These are phyloP conservation scores for Schrenkiella parvula DNA, from an alignment of 345 rosid species.

Conservation along the genomic window DNA sequence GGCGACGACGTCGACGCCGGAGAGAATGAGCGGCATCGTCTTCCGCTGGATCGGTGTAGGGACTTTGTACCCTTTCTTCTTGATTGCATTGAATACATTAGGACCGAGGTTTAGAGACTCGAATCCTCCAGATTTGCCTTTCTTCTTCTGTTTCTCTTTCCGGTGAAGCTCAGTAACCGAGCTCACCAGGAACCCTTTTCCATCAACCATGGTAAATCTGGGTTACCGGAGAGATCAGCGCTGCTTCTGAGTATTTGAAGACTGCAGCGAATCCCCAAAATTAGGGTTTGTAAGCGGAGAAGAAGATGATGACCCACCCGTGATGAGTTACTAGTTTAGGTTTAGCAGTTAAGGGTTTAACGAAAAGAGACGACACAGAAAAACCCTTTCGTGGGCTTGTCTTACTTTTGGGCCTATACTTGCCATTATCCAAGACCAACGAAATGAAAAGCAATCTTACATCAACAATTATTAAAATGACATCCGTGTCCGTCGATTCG, in stretches of 20 bases:
- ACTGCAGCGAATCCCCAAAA: not conserved
- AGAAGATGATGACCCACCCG: not conserved
- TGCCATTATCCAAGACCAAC: not conserved
- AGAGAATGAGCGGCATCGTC: conserved; percentile 93
- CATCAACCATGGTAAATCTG: conserved; percentile 24
- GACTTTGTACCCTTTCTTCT: conserved; percentile 84
- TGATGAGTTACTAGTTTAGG: not conserved
- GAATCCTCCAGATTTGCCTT: conserved; percentile 91
- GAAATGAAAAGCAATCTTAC: no score
- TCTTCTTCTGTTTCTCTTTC: conserved; percentile 63
- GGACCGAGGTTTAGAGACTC: conserved; percentile 78
- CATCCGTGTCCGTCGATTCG: no score
- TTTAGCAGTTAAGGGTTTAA: conserved; percentile 20
- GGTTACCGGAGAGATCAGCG: not conserved
- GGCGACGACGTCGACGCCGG: conserved; percentile 93
- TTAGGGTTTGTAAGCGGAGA: conserved; percentile 5
- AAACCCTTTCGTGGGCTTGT: conserved; percentile 8
- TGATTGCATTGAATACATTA: conserved; percentile 69
- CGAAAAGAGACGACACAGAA: not conserved
- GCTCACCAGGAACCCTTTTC: conserved; percentile 44
- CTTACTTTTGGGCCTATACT: not conserved
- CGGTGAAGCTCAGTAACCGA: conserved; percentile 78
- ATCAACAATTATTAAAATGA: no score
- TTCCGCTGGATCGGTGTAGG: conserved; percentile 96
- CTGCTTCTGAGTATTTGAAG: not conserved